A percentile compares a stretch with the other conserved stretches of the same genome.
Evolutionary conservation across 106 monocot species (phyloP).

Genomic region (Apostasia ramifera): DNA sequence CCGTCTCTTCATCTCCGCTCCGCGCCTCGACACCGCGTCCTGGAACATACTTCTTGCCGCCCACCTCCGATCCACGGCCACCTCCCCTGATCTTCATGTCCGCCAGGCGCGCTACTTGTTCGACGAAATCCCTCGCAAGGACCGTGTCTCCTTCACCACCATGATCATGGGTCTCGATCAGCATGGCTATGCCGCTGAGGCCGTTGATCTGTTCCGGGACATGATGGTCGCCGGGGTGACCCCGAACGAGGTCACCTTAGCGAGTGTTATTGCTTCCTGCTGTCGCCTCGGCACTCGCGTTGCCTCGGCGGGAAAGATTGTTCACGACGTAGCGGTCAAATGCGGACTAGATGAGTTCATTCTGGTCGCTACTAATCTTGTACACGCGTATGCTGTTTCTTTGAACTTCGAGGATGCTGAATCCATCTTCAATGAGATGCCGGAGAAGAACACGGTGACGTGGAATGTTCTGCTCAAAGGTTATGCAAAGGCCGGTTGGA

Average conservation of each 20-base stretch:
- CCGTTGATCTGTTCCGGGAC: slow-evolving; percentile 27
- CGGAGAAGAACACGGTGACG: slow-evolving; percentile 43
- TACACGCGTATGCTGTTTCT: slow-evolving; percentile 34
- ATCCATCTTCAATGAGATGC: slow-evolving; percentile 33
- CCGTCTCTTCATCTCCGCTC: slow-evolving; percentile 11
- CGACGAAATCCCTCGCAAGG: slow-evolving; percentile 27
- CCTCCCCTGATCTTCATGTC: neutral
- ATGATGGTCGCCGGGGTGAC: slow-evolving; percentile 32
- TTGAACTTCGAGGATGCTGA: slow-evolving; percentile 21
- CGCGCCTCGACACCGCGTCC: slow-evolving; percentile 31
- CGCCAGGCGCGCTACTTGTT: slow-evolving; percentile 29
- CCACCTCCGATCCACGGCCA: slow-evolving; percentile 9
- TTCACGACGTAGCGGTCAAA: slow-evolving; percentile 35
- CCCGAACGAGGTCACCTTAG: slow-evolving; percentile 57
- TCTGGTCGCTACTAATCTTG: slow-evolving; percentile 70
- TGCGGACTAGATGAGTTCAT: slow-evolving; percentile 27
- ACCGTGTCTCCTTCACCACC: slow-evolving; percentile 56
- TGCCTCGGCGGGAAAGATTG: slow-evolving; percentile 10
- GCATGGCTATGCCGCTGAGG: slow-evolving; percentile 9
- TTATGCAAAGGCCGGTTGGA: slow-evolving; percentile 49
- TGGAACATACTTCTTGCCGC: slow-evolving; percentile 38
- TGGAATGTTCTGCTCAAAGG: slow-evolving; percentile 82
- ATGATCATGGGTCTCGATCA: slow-evolving; percentile 44
- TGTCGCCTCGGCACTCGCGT: neutral
- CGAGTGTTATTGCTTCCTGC: slow-evolving; percentile 37